Evolutionary conservation across 116 monocot genomes (phyloP).

Genomic region (Trichopus zeylanicus): DNA sequence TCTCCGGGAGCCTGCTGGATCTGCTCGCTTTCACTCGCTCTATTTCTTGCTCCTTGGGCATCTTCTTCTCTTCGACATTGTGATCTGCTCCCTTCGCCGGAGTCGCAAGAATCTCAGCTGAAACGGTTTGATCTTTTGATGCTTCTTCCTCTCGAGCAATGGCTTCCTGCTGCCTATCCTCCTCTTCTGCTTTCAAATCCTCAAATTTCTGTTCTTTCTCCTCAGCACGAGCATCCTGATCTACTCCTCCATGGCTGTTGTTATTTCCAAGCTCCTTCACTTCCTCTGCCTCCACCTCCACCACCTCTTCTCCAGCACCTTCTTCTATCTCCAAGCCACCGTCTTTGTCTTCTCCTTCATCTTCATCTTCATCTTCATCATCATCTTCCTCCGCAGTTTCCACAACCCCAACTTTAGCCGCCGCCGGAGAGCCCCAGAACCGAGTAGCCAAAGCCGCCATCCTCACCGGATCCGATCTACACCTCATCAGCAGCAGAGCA

Average conservation of each 20-base stretch:
- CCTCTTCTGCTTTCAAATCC: too few species aligned
- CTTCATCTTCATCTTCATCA: constrained; percentile 4
- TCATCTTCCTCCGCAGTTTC: constrained; percentile 6
- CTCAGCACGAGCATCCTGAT: neutral
- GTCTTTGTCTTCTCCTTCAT: neutral
- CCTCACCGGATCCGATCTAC: constrained; percentile 87
- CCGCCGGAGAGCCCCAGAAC: constrained; percentile 69
- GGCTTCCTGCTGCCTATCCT: neutral
- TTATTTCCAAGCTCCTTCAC: too few species aligned
- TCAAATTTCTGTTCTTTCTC: neutral
- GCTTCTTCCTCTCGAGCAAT: constrained; percentile 6
- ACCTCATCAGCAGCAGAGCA: constrained; percentile 92
- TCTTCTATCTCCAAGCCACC: constrained; percentile 3
- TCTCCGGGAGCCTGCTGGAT: too few species aligned
- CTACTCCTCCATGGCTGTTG: too few species aligned
- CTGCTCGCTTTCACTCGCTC: neutral
- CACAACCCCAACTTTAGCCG: neutral
- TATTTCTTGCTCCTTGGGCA: constrained; percentile 5
- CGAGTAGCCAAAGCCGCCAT: constrained; percentile 65
- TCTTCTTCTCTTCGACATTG: neutral
- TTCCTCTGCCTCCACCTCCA: too few species aligned
- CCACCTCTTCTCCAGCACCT: neutral
- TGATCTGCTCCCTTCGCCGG: too few species aligned
- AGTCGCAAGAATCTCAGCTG: neutral
- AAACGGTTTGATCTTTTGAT: neutral